A percentile compares a stretch with the other conserved stretches of the same genome.
Evolutionary conservation across 2,329 filamentous ascomycete species (phyloP).

Genomic region (Sarocladiaceae sp.): DNA sequence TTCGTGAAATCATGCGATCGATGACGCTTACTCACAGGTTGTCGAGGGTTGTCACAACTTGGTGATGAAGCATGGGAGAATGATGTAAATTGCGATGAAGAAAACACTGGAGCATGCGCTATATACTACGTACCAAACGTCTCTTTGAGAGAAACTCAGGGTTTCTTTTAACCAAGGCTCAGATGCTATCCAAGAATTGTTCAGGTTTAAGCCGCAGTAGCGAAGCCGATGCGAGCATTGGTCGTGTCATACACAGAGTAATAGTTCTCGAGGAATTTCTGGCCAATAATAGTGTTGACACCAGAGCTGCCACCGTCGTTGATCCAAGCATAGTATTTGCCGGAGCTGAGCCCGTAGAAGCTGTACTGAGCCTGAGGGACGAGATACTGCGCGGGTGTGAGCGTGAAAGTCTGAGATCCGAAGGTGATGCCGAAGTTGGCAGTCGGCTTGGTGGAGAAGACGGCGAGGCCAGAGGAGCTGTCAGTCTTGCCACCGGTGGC

Average conservation of each 20-base stretch:
- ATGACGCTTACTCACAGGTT: no score
- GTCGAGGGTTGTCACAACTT: no score
- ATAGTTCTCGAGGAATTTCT: conserved; percentile 26
- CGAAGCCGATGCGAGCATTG: conserved; percentile 18
- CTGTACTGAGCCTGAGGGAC: conserved; percentile 21
- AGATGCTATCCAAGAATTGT: neutral
- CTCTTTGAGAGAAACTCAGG: neutral
- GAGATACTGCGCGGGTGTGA: conserved; percentile 22
- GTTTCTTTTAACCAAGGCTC: neutral
- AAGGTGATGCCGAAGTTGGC: conserved; percentile 23
- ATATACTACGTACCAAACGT: neutral
- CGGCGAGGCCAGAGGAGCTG: conserved; percentile 19
- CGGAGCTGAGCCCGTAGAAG: conserved; percentile 16
- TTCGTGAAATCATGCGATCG: no score
- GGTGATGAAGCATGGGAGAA: neutral
- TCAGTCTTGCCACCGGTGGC: conserved; percentile 22
- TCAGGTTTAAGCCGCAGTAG: conserved; percentile 13
- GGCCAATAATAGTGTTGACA: conserved; percentile 23
- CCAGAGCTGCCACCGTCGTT: conserved; percentile 20
- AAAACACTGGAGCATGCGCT: neutral
- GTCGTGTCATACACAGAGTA: conserved; percentile 23
- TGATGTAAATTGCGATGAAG: neutral
- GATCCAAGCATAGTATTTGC: conserved; percentile 26
- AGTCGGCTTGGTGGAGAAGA: conserved; percentile 21
- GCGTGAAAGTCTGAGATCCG: conserved; percentile 21